Percentiles rank a stretch among this genome's conserved stretches.
These are phyloP conservation scores for Rhodosporidiobolus sp. DNA, from an alignment of 768 basidiomycete species.

Conservation along the genomic window DNA sequence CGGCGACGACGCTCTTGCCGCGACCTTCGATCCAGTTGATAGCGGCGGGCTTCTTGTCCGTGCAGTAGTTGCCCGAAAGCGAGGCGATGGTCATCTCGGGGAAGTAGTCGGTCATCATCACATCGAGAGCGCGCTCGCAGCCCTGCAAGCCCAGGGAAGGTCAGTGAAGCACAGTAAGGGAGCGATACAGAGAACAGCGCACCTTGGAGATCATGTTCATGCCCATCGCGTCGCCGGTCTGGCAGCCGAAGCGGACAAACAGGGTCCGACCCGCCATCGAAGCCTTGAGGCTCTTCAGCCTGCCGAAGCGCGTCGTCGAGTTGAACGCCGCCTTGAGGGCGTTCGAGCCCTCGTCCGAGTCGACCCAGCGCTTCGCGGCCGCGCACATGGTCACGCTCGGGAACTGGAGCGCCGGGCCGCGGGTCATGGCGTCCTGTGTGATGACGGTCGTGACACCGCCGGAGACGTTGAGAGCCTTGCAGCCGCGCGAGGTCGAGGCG, in stretches of 20 bases:
- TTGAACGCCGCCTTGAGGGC: constrained; percentile 83
- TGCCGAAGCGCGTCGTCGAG: constrained; percentile 87
- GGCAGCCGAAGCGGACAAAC: constrained; percentile 87
- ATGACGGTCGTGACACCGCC: constrained; percentile 94
- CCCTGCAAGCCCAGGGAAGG: constrained; percentile 51
- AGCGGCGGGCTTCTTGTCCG: constrained; percentile 98
- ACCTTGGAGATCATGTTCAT: constrained; percentile 99
- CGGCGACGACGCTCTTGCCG: constrained; percentile 95
- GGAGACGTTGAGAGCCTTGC: constrained; percentile 93
- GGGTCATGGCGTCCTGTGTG: constrained; percentile 91
- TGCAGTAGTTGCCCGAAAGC: constrained; percentile 96
- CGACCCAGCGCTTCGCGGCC: constrained; percentile 81
- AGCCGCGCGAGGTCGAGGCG: constrained; percentile 93
- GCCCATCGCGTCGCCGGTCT: constrained; percentile 97
- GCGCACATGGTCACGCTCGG: constrained; percentile 75
- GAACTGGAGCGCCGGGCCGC: constrained; percentile 97
- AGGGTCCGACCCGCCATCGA: constrained; percentile 89
- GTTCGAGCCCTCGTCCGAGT: constrained; percentile 70
- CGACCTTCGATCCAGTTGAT: constrained; percentile 99
- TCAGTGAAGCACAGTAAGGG: neutral
- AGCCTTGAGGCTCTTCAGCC: constrained; percentile 77
- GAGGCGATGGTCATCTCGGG: constrained; percentile 88
- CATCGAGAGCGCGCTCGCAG: constrained; percentile 87
- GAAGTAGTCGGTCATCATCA: constrained; percentile 66
- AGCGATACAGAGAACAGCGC: neutral